Percentiles rank a stretch among this genome's conserved stretches.
phyloP scores from a whole-genome alignment of 2,329 filamentous ascomycete genomes.

The Calonectria multiphialidica region DNA sequence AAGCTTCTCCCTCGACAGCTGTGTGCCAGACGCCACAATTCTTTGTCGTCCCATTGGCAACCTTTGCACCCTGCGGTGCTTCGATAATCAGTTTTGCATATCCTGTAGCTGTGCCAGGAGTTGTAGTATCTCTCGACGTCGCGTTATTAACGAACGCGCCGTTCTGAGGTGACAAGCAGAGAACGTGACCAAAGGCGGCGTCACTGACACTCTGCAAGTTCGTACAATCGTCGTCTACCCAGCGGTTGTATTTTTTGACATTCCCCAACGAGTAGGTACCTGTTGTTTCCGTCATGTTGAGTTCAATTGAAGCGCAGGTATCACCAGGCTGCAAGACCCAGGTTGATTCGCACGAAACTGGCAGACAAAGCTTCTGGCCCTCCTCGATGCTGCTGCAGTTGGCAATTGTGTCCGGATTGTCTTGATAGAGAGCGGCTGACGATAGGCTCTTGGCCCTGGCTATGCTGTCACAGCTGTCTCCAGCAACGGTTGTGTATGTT shows the following conservation, averaged over 20 bases:
- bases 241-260: not conserved
- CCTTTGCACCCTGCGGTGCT: not conserved
- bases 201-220: not conserved
- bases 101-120: not conserved
- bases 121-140: not conserved
- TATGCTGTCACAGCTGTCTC: not conserved
- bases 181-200: not conserved
- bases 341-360: not conserved
- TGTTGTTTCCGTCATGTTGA: not conserved
- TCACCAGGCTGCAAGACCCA: not conserved
- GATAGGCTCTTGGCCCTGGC: not conserved
- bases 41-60: not conserved
- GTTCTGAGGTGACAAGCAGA: not conserved
- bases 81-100: not conserved
- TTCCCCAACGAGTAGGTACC: not conserved
- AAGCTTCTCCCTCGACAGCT: not conserved
- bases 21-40: not conserved
- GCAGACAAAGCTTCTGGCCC: not conserved
- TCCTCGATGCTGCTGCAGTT: not conserved
- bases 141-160: not conserved
- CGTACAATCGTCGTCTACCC: not conserved
- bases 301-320: not conserved
- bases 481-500: not conserved
- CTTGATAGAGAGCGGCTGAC: not conserved
- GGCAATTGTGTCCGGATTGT: not conserved